Percentiles rank a stretch among this genome's conserved stretches.
phyloP scores from a whole-genome alignment of 352 stramenopile genomes.

The Globisporangium radiosum region DNA sequence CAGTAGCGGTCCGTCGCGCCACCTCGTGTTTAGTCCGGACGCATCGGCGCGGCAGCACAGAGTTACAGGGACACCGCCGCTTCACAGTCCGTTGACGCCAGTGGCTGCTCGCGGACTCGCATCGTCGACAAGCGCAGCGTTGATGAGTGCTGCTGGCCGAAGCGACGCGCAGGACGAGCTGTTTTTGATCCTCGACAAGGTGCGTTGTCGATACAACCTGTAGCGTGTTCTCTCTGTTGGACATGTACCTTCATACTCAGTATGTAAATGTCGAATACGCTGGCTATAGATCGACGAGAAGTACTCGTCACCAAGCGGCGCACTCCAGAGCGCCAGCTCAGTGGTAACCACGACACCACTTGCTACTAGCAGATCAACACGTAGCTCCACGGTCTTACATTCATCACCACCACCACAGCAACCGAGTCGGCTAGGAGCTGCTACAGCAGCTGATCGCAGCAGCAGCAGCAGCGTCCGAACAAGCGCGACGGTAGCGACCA shows the following conservation, averaged over 20 bases:
- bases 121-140: not conserved
- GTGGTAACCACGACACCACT: not conserved
- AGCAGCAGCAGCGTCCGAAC: not conserved
- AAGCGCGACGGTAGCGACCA: not conserved
- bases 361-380: too few relatives aligned
- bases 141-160: not conserved
- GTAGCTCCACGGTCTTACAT: too few relatives aligned
- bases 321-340: not conserved
- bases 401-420: too few relatives aligned
- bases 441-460: not conserved
- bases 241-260: too few relatives aligned
- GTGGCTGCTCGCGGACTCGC: too few relatives aligned
- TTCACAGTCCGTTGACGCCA: not conserved
- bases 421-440: too few relatives aligned
- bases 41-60: not conserved
- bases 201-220: slow-evolving; percentile 1
- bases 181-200: slow-evolving; percentile 45
- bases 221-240: too few relatives aligned
- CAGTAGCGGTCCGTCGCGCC: slow-evolving; percentile 3
- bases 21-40: slow-evolving; percentile 42
- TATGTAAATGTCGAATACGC: too few relatives aligned
- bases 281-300: slow-evolving; percentile 39
- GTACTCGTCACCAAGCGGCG: slow-evolving; percentile 27
- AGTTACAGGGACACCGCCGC: slow-evolving; percentile 8
- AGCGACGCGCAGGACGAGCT: slow-evolving; percentile 57